Evolutionary conservation across 768 basidiomycete genomes (phyloP).

Genomic region (Cyclocybe cylindracea): DNA sequence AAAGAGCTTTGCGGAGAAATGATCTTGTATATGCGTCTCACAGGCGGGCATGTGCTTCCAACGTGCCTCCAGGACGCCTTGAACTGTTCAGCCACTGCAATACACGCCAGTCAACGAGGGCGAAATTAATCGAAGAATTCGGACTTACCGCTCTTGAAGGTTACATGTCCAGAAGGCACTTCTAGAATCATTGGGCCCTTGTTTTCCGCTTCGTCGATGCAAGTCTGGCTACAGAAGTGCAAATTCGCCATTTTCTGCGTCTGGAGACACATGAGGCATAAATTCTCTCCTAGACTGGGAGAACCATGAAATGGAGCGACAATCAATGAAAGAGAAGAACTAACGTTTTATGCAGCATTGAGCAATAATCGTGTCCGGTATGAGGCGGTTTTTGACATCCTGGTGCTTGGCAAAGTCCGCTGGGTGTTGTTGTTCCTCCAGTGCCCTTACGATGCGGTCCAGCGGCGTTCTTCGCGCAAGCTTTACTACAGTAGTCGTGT

Average conservation of each 20-base stretch:
- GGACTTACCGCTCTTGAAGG: constrained; percentile 63
- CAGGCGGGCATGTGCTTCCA: constrained; percentile 54
- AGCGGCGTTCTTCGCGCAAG: constrained; percentile 54
- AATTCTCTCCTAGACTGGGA: constrained; percentile 44
- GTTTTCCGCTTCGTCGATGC: constrained; percentile 54
- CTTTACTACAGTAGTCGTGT: constrained; percentile 65
- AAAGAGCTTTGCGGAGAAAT: constrained; percentile 48
- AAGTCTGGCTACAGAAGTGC: constrained; percentile 62
- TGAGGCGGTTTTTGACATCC: constrained; percentile 49
- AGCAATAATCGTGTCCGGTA: constrained; percentile 52
- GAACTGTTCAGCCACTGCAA: constrained; percentile 64
- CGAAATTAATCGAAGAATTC: background rate
- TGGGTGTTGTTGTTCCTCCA: constrained; percentile 10
- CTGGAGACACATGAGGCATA: constrained; percentile 63
- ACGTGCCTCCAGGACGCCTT: constrained; percentile 68
- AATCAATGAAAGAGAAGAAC: constrained; percentile 9
- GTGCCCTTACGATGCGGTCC: constrained; percentile 27
- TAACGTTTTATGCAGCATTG: constrained; percentile 53
- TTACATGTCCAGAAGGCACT: constrained; percentile 57
- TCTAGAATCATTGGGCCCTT: constrained; percentile 60
- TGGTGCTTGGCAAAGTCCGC: constrained; percentile 44
- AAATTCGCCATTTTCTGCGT: constrained; percentile 54
- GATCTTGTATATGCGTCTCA: constrained; percentile 67
- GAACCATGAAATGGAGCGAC: background rate
- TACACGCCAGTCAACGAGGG: background rate